Evolutionary conservation across 2,329 filamentous ascomycete genomes (phyloP).

Genomic region (Aureobasidium sp.): DNA sequence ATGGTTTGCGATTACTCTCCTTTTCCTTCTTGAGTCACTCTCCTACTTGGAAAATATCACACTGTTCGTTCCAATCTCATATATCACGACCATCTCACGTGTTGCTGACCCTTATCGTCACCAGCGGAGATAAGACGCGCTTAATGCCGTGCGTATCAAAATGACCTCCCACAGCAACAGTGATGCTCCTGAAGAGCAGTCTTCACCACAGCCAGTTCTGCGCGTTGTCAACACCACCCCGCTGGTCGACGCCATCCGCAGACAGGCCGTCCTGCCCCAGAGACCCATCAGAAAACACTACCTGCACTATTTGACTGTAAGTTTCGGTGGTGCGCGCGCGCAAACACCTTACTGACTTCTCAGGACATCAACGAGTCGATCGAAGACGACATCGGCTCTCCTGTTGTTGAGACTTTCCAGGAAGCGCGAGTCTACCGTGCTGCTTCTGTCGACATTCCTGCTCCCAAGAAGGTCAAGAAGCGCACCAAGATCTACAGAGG

Average conservation of each 20-base stretch:
- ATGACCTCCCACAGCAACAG: too few relatives aligned
- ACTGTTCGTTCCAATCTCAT: background rate
- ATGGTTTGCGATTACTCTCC: background rate
- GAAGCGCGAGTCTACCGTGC: background rate
- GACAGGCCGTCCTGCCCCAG: background rate
- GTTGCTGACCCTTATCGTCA: background rate
- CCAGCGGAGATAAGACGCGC: too few relatives aligned
- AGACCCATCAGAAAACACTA: background rate
- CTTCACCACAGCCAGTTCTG: background rate
- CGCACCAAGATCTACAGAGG: background rate
- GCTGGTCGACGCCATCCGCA: background rate
- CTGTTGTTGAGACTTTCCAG: background rate
- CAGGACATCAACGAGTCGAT: constrained; percentile 2
- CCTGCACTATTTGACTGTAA: background rate
- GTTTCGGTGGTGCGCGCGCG: background rate
- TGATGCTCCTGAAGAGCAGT: too few relatives aligned
- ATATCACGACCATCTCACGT: constrained; percentile 1
- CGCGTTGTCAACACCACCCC: background rate
- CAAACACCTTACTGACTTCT: background rate
- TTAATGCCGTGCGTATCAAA: too few relatives aligned
- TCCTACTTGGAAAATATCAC: background rate
- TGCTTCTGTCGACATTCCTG: background rate
- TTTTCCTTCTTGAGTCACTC: background rate
- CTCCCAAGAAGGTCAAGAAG: background rate
- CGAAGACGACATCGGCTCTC: background rate